These are phyloP conservation scores for Phaffia australis DNA, from an alignment of 768 basidiomycete genomes.

Conservation along the genomic window DNA sequence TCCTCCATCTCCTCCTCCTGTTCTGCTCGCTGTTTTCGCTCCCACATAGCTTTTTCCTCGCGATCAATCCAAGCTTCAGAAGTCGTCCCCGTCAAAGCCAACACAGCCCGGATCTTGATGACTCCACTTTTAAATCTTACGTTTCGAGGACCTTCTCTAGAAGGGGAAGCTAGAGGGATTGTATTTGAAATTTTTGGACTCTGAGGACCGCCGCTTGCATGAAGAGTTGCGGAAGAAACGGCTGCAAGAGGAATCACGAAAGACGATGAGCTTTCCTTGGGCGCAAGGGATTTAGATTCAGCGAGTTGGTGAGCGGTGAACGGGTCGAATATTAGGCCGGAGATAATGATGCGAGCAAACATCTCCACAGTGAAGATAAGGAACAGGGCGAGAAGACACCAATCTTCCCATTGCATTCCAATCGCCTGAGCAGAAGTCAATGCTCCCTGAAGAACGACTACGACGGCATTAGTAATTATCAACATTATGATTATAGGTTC, in stretches of 20 bases:
- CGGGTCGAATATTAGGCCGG: conserved; percentile 78
- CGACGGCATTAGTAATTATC: conserved; percentile 70
- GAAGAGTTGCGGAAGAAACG: background rate
- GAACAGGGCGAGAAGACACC: conserved; percentile 70
- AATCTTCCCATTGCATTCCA: conserved; percentile 64
- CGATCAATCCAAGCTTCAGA: background rate
- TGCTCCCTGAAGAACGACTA: conserved; percentile 70
- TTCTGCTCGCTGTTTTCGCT: background rate
- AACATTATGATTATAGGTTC: conserved; percentile 73
- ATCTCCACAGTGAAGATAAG: conserved; percentile 77
- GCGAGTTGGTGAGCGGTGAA: conserved; percentile 23
- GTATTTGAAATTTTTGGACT: too few species aligned
- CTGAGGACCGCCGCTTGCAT: background rate
- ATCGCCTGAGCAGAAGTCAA: conserved; percentile 12
- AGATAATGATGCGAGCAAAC: conserved; percentile 75
- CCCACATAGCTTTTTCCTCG: background rate
- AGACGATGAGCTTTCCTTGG: background rate
- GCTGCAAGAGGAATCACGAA: background rate
- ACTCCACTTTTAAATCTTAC: background rate
- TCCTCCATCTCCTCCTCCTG: too few species aligned
- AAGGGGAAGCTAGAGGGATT: too few species aligned
- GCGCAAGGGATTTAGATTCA: conserved; percentile 52
- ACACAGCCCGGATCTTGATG: background rate
- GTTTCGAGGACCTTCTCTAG: background rate
- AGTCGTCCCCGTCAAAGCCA: background rate